These are phyloP conservation scores for Exophiala sideris DNA, from an alignment of 2,329 filamentous ascomycete species.

Conservation along the genomic window DNA sequence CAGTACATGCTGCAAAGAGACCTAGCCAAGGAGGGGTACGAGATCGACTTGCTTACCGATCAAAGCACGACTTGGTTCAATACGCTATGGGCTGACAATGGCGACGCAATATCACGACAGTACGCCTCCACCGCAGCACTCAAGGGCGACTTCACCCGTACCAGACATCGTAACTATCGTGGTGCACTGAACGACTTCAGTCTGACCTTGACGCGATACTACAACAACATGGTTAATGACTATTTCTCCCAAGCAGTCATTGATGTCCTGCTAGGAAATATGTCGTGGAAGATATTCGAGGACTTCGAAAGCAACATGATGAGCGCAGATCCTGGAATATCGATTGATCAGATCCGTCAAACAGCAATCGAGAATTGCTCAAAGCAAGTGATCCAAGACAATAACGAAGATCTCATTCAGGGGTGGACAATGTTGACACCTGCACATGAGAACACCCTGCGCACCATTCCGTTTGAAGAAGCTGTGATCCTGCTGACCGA, in stretches of 20 bases:
- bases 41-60: constrained; percentile 71
- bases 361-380: constrained; percentile 86
- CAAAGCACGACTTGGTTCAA: constrained; percentile 91
- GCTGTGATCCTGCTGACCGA: constrained; percentile 84
- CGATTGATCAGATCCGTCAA: constrained; percentile 77
- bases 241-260: constrained; percentile 95
- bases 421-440: constrained; percentile 89
- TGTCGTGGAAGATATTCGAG: constrained; percentile 78
- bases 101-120: constrained; percentile 90
- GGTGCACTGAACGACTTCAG: constrained; percentile 90
- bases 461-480: constrained; percentile 76
- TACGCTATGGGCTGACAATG: constrained; percentile 94
- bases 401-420: constrained; percentile 77
- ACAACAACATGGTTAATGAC: constrained; percentile 91
- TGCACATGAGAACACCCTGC: constrained; percentile 64
- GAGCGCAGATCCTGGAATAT: constrained; percentile 85
- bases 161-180: constrained; percentile 82
- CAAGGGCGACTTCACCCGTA: constrained; percentile 91
- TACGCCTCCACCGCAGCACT: constrained; percentile 94
- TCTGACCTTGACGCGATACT: constrained; percentile 72
- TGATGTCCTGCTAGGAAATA: constrained; percentile 88
- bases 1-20: constrained; percentile 78
- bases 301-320: constrained; percentile 95
- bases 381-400: constrained; percentile 78
- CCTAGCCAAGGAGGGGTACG: constrained; percentile 70